Percentiles rank a stretch among this genome's conserved stretches.
Evolutionary conservation across 108 stramenopile species (phyloP).

Genomic region (Stephanodiscus triporus): DNA sequence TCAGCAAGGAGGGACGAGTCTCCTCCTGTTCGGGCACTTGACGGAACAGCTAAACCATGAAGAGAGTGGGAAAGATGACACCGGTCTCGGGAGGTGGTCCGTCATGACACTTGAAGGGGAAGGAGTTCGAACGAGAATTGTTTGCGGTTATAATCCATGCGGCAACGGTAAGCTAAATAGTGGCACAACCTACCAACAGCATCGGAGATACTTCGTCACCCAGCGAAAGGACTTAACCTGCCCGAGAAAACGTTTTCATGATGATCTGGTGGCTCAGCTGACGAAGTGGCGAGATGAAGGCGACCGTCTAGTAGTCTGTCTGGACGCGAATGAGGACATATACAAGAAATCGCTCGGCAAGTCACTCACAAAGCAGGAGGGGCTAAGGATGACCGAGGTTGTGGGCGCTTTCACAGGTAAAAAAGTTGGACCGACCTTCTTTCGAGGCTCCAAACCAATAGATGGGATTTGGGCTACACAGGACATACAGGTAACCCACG

Average conservation of each 20-base stretch:
- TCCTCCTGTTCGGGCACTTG: background rate
- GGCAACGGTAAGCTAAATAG: too few species aligned
- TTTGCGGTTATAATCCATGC: too few species aligned
- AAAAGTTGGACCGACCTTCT: conserved; percentile 4
- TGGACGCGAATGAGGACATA: conserved; percentile 19
- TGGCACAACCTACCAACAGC: too few species aligned
- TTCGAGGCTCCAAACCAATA: conserved; percentile 18
- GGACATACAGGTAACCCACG: too few species aligned
- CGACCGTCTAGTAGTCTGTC: too few species aligned
- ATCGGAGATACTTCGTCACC: too few species aligned
- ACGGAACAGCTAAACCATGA: too few species aligned
- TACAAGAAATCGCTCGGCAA: conserved; percentile 8
- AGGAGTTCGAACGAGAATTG: too few species aligned
- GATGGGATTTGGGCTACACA: too few species aligned
- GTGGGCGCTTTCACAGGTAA: conserved; percentile 11
- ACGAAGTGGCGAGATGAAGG: too few species aligned
- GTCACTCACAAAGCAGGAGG: background rate
- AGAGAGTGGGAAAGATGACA: conserved; percentile 1
- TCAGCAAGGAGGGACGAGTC: conserved; percentile 3
- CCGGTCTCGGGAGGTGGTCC: conserved; percentile 1
- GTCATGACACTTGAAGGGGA: too few species aligned
- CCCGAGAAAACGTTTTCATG: background rate
- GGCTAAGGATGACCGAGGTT: conserved; percentile 8
- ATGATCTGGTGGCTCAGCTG: conserved; percentile 1
- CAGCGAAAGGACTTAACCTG: background rate